Percentiles rank a stretch among this genome's conserved stretches.
Conservation (phyloP, 2,329 filamentous ascomycete species). For the Cercospora berteroae region DNA sequence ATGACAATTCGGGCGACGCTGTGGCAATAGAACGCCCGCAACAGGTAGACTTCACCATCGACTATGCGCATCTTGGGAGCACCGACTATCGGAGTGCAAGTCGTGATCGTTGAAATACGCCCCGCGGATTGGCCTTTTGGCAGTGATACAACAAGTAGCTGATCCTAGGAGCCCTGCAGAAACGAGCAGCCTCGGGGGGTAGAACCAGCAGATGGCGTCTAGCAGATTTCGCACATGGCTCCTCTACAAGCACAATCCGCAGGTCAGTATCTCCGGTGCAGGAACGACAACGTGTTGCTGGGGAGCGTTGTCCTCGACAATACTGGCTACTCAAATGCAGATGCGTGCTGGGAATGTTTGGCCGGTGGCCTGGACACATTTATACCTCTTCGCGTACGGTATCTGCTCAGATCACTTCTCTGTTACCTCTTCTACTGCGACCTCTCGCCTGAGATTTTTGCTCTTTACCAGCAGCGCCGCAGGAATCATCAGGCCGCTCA, state of each 20-base stretch:
- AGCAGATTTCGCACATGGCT: background rate
- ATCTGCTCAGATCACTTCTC: background rate
- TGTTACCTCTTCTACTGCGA: background rate
- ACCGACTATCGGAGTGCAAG: background rate
- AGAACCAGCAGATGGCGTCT: background rate
- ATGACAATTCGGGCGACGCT: background rate
- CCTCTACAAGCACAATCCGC: background rate
- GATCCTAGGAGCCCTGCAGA: background rate
- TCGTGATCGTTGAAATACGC: background rate
- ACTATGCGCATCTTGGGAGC: background rate
- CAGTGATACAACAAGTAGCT: background rate
- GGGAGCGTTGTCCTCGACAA: background rate
- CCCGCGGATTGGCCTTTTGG: background rate
- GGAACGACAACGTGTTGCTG: background rate
- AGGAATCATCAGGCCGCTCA: constrained; percentile 9
- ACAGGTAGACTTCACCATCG: background rate
- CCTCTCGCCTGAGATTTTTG: constrained; percentile 1
- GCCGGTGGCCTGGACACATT: background rate
- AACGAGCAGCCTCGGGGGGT: background rate
- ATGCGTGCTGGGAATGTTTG: no score
- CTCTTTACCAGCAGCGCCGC: constrained; percentile 2
- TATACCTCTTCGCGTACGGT: background rate
- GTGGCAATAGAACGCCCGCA: background rate
- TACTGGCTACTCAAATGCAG: background rate
- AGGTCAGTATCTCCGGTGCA: background rate